Base-by-base conservation (phyloP, 176 grass and related monocot species). In the Avena insularis region DNA sequence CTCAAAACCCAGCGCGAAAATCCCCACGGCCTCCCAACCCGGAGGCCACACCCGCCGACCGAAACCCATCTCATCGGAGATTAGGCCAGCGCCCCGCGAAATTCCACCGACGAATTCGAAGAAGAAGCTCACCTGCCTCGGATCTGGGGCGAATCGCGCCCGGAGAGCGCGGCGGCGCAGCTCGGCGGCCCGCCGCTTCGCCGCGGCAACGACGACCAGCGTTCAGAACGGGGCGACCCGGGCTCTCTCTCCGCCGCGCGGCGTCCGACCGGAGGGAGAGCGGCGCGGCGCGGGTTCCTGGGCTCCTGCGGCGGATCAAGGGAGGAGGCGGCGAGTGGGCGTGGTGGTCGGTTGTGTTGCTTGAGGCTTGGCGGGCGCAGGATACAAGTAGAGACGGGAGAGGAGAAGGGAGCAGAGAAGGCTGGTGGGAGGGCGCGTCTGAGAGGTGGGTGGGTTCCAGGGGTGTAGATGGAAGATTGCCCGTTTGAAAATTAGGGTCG, bases 401-500 rank as follows among this genome's bases (percentile, higher is more conserved):
- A 38, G 47, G 49, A 59, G 56, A 33, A 45, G 38, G 33, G 55
- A 47, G 12, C 46, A 21, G 55, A 12, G 47, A 27, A 16, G 79
- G 12, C 49, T 59, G 79, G 31, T 33, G 12, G 5, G 35, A 77
- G 78, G 20, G 62, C 54, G 36, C 21, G 2, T 72, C 56, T 71
- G 90, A 21, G 10, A 47, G 46, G 55, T 82, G 82, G 78, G 78
- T 82, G 78, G 63, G 4, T 81, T 19, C 20, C 46, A 12, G 64
- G 90, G 82, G 86, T 23, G 10, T 76, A 12, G 5, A 17, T 40
- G 56, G 59, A 77, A 82, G 31, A 72, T 82, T 54, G 23, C 36
- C 6, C 49, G 61, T 91, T 91, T 91, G 78, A 91, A 88, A 86
- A 82, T 85, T 85, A 82, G 90, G 86, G 77, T 62, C 67, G 40